Evolutionary conservation across 345 rosid genomes (phyloP).

Genomic region (Salix udensis): DNA sequence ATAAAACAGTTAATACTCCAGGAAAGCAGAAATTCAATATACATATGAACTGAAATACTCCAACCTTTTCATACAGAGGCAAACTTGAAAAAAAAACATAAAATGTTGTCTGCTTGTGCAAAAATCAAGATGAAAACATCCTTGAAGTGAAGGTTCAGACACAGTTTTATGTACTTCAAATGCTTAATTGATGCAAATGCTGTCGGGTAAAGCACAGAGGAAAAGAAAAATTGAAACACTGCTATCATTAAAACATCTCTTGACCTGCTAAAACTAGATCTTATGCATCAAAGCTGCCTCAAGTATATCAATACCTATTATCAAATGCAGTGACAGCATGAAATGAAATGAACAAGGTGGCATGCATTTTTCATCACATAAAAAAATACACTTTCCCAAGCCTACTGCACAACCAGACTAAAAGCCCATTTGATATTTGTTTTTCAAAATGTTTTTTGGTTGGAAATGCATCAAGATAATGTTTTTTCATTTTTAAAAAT

Average conservation of each 20-base stretch:
- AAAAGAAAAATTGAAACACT: background rate
- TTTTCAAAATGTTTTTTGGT: too few species aligned
- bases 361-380: background rate
- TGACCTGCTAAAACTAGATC: background rate
- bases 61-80: background rate
- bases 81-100: background rate
- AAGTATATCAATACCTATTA: background rate
- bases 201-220: background rate
- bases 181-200: background rate
- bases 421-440: too few species aligned
- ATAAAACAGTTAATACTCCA: background rate
- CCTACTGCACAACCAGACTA: background rate
- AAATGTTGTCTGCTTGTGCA: background rate
- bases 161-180: background rate
- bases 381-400: background rate
- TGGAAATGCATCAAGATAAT: too few species aligned
- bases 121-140: background rate
- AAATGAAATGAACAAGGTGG: background rate
- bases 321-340: background rate
- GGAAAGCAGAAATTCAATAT: background rate
- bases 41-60: background rate
- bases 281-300: background rate
- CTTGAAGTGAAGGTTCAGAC: background rate
- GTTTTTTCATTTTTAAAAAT: too few species aligned
- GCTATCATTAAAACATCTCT: background rate